Percentiles rank a stretch among this genome's conserved stretches.
phyloP scores from a whole-genome alignment of 805 yeast species.

The Metschnikowia anglica region DNA sequence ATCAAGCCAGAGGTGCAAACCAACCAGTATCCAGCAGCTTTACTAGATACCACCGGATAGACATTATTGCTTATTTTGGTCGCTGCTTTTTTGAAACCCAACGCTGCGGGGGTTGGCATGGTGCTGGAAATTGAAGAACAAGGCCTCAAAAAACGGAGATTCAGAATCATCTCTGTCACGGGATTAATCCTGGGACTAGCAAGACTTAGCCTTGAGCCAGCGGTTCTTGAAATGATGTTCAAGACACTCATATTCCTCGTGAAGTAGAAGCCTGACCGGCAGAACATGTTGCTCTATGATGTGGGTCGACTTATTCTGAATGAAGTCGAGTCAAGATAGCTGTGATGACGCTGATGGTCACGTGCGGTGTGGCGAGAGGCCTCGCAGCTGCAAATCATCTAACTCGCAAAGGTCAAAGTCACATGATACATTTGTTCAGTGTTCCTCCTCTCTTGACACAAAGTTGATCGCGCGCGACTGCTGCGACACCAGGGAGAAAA shows the following conservation, averaged over 20 bases:
- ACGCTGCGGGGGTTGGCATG: not conserved
- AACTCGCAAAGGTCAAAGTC: slow-evolving; percentile 1
- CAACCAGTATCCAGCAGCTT: slow-evolving; percentile 78
- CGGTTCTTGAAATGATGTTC: slow-evolving; percentile 28
- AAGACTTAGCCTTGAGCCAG: slow-evolving; percentile 21
- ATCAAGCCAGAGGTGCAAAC: slow-evolving; percentile 84
- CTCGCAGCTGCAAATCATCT: slow-evolving; percentile 1
- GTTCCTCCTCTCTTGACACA: not conserved
- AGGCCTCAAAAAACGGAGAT: slow-evolving; percentile 5
- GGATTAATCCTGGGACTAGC: slow-evolving; percentile 13
- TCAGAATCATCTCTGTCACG: slow-evolving; percentile 8
- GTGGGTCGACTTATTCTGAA: too few species aligned
- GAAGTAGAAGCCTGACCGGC: slow-evolving; percentile 58
- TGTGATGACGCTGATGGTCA: not conserved
- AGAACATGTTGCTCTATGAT: slow-evolving; percentile 31
- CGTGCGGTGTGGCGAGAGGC: not conserved
- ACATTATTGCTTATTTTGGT: slow-evolving; percentile 3
- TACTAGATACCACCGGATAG: slow-evolving; percentile 24
- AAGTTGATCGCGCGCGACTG: not conserved
- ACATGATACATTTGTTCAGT: not conserved
- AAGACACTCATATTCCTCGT: slow-evolving; percentile 51
- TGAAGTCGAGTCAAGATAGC: too few species aligned
- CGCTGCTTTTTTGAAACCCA: slow-evolving; percentile 1
- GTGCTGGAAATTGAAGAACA: slow-evolving; percentile 9
- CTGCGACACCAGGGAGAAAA: not conserved